These are phyloP conservation scores for Pseudonitzschia multiseries DNA, from an alignment of 108 stramenopile species.

Conservation along the genomic window DNA sequence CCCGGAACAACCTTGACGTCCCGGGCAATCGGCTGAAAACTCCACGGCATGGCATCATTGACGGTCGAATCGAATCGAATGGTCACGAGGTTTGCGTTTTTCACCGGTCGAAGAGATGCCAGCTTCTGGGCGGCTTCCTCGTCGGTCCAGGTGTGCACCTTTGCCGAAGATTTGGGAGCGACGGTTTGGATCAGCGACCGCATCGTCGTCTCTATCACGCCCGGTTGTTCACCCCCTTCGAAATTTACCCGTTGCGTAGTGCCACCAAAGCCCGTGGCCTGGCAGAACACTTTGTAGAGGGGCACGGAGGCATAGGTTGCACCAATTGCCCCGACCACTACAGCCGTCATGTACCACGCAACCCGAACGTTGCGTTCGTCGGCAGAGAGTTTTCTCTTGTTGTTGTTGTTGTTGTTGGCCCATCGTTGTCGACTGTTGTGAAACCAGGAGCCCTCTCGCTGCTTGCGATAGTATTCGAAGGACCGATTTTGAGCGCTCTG, in stretches of 20 bases:
- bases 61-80: slow-evolving; percentile 96
- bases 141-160: slow-evolving; percentile 85
- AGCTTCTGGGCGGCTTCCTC: slow-evolving; percentile 83
- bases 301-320: slow-evolving; percentile 98
- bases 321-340: slow-evolving; percentile 77
- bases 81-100: slow-evolving; percentile 85
- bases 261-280: slow-evolving; percentile 98
- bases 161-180: slow-evolving; percentile 31
- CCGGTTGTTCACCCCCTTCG: slow-evolving; percentile 31
- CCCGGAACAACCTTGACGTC: slow-evolving; percentile 97
- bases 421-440: background rate
- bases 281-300: slow-evolving; percentile 99
- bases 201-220: slow-evolving; percentile 23
- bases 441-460: slow-evolving; percentile 21
- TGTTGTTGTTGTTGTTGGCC: no score
- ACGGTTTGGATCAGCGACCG: slow-evolving; percentile 21
- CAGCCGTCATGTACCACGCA: slow-evolving; percentile 79
- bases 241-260: slow-evolving; percentile 90
- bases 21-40: slow-evolving; percentile 88
- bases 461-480: slow-evolving; percentile 69
- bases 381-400: slow-evolving; percentile 7
- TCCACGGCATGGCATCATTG: slow-evolving; percentile 92
- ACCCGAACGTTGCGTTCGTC: slow-evolving; percentile 68
- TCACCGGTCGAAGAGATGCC: slow-evolving; percentile 79
- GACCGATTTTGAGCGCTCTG: slow-evolving; percentile 36